Evolutionary conservation across 495 filamentous ascomycete species (phyloP).

Genomic region (Cercophora sp.): DNA sequence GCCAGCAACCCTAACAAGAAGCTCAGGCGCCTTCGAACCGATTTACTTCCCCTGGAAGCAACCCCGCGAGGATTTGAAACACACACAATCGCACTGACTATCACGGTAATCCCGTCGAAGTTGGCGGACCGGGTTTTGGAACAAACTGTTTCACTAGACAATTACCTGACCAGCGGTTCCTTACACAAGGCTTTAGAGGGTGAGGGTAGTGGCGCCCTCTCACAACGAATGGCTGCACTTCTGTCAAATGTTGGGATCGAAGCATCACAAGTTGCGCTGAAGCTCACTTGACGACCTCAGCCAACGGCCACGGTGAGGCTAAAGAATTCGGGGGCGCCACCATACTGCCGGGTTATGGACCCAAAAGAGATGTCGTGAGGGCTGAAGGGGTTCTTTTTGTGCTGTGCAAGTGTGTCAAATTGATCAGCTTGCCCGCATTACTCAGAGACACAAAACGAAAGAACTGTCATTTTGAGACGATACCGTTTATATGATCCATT

Average conservation of each 20-base stretch:
- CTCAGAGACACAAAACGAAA: too few species aligned
- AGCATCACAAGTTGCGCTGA: neutral
- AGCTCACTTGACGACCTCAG: neutral
- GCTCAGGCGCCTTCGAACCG: constrained; percentile 37
- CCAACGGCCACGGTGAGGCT: too few species aligned
- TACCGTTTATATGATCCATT: too few species aligned
- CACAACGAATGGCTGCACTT: neutral
- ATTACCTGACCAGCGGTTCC: neutral
- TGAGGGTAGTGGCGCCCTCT: neutral
- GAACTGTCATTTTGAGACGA: too few species aligned
- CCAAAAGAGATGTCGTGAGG: too few species aligned
- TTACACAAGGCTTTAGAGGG: neutral
- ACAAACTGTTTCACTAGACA: too few species aligned
- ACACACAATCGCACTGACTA: constrained; percentile 20
- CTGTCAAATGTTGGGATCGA: neutral
- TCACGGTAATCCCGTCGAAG: constrained; percentile 11
- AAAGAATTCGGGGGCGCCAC: too few species aligned
- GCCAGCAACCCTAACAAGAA: constrained; percentile 24
- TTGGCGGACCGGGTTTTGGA: constrained; percentile 7
- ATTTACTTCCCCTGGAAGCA: constrained; percentile 43
- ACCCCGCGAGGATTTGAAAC: constrained; percentile 27
- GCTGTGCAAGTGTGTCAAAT: too few species aligned
- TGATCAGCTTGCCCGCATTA: too few species aligned
- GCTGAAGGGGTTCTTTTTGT: too few species aligned
- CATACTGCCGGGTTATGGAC: too few species aligned